Conservation (phyloP, 768 basidiomycete genomes). For the Gymnopilus junonius region DNA sequence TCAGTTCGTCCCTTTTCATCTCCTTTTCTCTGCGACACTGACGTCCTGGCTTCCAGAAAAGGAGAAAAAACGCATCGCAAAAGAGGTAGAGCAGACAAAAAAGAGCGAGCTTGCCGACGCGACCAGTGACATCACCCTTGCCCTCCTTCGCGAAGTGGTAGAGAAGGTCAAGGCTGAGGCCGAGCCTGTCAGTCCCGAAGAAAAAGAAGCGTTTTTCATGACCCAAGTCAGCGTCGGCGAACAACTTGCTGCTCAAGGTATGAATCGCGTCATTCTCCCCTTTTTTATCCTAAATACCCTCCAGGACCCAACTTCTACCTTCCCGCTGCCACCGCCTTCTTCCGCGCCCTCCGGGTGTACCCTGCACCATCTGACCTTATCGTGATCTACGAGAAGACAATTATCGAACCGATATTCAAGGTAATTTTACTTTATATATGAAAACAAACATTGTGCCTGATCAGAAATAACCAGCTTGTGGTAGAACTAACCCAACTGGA, state of each 20-base stretch:
- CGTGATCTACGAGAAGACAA: constrained; percentile 91
- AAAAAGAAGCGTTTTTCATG: constrained; percentile 92
- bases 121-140: constrained; percentile 42
- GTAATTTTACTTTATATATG: constrained; percentile 36
- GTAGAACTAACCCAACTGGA: constrained; percentile 88
- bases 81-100: constrained; percentile 60
- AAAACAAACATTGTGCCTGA: not conserved
- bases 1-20: constrained; percentile 59
- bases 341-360: constrained; percentile 91
- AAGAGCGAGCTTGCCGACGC: constrained; percentile 38
- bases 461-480: constrained; percentile 39
- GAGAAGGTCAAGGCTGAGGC: constrained; percentile 71
- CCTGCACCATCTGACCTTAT: constrained; percentile 94
- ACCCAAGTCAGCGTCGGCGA: constrained; percentile 87
- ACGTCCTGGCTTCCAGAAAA: constrained; percentile 60
- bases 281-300: constrained; percentile 7
- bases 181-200: constrained; percentile 68
- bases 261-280: not conserved
- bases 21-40: constrained; percentile 19
- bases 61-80: constrained; percentile 89
- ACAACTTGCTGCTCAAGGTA: constrained; percentile 77
- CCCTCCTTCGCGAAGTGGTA: constrained; percentile 66
- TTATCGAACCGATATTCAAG: constrained; percentile 82
- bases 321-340: constrained; percentile 88
- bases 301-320: constrained; percentile 80